A percentile compares a stretch with the other conserved stretches of the same genome.
phyloP scores from a whole-genome alignment of 2,329 filamentous ascomycete genomes.

The Magnaporthales sp. region DNA sequence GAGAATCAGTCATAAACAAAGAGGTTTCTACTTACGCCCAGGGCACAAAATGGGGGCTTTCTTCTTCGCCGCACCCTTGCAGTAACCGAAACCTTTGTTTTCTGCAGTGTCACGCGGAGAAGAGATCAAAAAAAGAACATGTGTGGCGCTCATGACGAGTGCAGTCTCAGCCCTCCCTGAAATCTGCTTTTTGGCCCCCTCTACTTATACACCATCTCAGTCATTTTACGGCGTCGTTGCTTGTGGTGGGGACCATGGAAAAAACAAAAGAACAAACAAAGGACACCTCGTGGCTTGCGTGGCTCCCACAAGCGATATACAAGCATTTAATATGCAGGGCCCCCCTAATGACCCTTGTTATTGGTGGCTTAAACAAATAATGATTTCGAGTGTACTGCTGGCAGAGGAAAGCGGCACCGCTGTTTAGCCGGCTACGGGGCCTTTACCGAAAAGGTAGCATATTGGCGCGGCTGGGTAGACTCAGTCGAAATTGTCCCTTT shows the following conservation, averaged over 20 bases:
- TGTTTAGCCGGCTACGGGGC: not conserved
- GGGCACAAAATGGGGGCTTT: no score
- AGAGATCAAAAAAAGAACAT: not conserved
- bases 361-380: not conserved
- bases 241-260: not conserved
- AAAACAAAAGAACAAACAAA: not conserved
- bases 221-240: not conserved
- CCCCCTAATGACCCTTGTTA: not conserved
- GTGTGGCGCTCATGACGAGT: not conserved
- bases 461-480: not conserved
- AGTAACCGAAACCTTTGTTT: not conserved
- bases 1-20: not conserved
- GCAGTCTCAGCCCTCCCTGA: not conserved
- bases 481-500: not conserved
- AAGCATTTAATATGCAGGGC: not conserved
- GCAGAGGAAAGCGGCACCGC: not conserved
- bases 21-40: not conserved
- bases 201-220: not conserved
- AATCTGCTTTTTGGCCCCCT: not conserved
- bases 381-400: not conserved
- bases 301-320: not conserved
- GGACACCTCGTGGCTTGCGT: not conserved
- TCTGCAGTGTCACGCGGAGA: not conserved
- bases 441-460: not conserved
- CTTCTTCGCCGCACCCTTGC: not conserved